Conservation (phyloP, 73 alveolate species). For the Tetrahymena malaccensis region DNA sequence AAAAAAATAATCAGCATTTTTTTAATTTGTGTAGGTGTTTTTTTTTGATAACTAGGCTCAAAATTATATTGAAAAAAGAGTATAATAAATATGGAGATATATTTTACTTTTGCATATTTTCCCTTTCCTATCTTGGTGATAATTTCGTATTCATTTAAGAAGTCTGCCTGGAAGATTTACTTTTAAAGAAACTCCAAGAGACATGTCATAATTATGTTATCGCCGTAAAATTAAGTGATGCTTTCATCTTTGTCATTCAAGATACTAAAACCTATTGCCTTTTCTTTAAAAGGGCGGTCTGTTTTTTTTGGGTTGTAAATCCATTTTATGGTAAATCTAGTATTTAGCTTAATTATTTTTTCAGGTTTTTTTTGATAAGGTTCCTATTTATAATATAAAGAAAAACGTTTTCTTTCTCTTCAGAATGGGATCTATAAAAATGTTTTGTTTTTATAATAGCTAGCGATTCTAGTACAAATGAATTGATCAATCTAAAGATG, state of each 20-base stretch:
- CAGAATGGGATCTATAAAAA: neutral
- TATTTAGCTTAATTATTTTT: neutral
- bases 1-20: too few species aligned
- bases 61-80: neutral
- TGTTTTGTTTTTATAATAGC: too few species aligned
- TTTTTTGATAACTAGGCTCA: neutral
- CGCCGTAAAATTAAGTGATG: neutral
- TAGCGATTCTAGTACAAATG: too few species aligned
- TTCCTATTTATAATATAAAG: neutral
- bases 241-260: neutral
- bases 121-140: neutral
- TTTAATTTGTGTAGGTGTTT: too few species aligned
- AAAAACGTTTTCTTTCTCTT: too few species aligned
- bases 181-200: neutral
- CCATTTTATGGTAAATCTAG: neutral
- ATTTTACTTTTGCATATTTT: neutral
- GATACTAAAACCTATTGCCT: neutral
- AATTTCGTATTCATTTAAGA: neutral
- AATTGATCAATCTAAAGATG: too few species aligned
- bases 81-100: neutral
- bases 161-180: neutral
- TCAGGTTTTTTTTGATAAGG: neutral
- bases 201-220: neutral
- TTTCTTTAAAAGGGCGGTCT: neutral
- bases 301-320: neutral